Evolutionary conservation across 345 rosid genomes (phyloP), one percentile per base, ranked within the genome.

Genomic region (Aquilaria sinensis): DNA sequence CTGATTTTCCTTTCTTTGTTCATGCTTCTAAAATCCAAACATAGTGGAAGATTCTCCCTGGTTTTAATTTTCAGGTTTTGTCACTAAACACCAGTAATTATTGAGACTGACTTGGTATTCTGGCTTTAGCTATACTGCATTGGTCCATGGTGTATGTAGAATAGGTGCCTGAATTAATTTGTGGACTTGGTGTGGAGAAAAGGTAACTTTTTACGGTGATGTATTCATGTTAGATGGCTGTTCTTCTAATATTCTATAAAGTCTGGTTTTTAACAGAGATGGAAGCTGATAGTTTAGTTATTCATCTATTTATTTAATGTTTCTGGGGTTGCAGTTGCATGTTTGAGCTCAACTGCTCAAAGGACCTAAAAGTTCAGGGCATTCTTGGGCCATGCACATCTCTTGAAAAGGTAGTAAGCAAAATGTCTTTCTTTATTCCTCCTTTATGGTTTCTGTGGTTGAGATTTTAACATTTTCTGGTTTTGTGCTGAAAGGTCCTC

Each of bases 271-370:
- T 23, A 23, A 23, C 23, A 23, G 23, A 23, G 23, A 23, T 23
- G 23, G 23, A 23, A 23, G 23, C 43, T 37, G 43, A 37, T 37
- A 37, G 7, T 37, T 37, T 3, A 37, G 43, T 37, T 37, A 52
- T 52, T 15, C 15, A 5, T 7, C 43, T 37, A 37, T 48, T 15
- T 5, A 33, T 8, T 61, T 15, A 12, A 47, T 43, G 12, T 29
- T 51, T 4, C 31, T 45, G 16, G 64, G 55, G 55, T 63, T 77
- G 53, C 69, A 90, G 96, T 83, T 96, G 96, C 55, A 90, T 88
- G 64, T 90, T 88, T 71, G 96, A 90, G 78, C 76, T 88, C 57
- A 90, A 86, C 75, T 84, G 89, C 81, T 88, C 97, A n/a, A 88
- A 90, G 80, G 97, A 84, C 70, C 71, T 88, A 66, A 90, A 80